Evolutionary conservation across 352 stramenopile genomes (phyloP), one percentile per base, ranked within the genome.

Genomic region (Blastocystis sp.): DNA sequence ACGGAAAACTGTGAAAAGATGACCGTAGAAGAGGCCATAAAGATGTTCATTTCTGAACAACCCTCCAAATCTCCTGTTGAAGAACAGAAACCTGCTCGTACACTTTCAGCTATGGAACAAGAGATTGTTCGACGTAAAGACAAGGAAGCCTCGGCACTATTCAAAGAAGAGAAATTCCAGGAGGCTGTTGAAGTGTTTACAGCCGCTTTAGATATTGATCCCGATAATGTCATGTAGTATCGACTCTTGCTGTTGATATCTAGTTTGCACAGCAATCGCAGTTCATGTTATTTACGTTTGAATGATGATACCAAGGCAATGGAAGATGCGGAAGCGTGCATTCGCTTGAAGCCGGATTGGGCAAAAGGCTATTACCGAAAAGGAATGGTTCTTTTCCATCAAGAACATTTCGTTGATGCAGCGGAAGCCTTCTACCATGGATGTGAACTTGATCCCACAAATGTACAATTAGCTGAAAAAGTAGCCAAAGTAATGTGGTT

Each of bases 181-280:
- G 56, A 62, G n/a, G 78, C 78, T 22, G 56, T 54, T 27, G 54
- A 59, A 48, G 15, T 79, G 60, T 89, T 79, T 53, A 57, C 35
- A n/a, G 33, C 27, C 0, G 78, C 78, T 30, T 48, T 89, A 42
- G 78, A 89, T 19, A 27, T 79, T 22, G 69, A 89, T 42, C 78
- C 78, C 17, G 57, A 58, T 9, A 53, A 89, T 64, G 60, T 30
- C 5, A 56, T 89, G 78, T 87, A 87, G 56, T 4, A 24, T 37
- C 27, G 35, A n/a, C 27, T 51, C 6, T 22, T 15, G n/a, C 17
- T 35, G 30, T 35, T 69, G n/a, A 68, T 33, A 1, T 33, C 35
- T 87, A 87, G 75, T 30, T 59, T 79, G 60, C 62, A 79, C 58
- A 89, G 78, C 66, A 89, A 89, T 69, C 40, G 58, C 9, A 79